phyloP scores from a whole-genome alignment of 208 protist species.

The Trypanosomatidae sp. region DNA sequence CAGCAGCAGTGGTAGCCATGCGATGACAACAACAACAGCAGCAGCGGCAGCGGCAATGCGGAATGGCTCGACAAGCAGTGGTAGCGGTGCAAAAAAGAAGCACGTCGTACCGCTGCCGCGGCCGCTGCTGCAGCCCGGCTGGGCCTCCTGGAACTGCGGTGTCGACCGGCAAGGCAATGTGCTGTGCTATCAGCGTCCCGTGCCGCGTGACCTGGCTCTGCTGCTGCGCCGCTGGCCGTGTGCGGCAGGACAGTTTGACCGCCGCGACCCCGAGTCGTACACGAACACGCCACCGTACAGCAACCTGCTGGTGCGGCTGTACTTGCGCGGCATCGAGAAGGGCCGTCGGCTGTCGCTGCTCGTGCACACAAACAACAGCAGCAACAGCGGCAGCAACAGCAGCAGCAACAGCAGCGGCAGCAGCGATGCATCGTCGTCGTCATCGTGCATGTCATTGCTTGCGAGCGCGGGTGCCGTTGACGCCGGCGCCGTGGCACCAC shows the following conservation, averaged over 20 bases:
- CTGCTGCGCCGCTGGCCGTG: conserved; percentile 30
- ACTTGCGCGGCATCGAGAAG: conserved; percentile 36
- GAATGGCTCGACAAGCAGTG: no score
- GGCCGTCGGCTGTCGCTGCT: conserved; percentile 30
- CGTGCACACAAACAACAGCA: conserved; percentile 27
- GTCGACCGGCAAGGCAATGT: conserved; percentile 26
- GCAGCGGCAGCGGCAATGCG: no score
- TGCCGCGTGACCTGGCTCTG: conserved; percentile 22
- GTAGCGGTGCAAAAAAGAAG: conserved; percentile 3
- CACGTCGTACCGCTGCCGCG: conserved; percentile 20
- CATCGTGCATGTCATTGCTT: no score
- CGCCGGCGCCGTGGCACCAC: no score
- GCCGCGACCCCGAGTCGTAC: conserved; percentile 24
- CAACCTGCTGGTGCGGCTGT: conserved; percentile 27
- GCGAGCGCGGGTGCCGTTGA: no score
- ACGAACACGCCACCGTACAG: conserved; percentile 19
- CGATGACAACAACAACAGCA: neutral
- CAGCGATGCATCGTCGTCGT: no score
- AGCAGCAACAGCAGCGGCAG: conserved; percentile 6
- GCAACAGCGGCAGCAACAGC: conserved; percentile 19
- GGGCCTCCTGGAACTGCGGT: conserved; percentile 34
- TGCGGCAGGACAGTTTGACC: conserved; percentile 21
- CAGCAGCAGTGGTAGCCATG: no score
- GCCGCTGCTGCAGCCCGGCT: conserved; percentile 36
- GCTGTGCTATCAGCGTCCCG: conserved; percentile 33